Evolutionary conservation across 2,329 filamentous ascomycete genomes (phyloP).

Genomic region (Orbilia javanica): DNA sequence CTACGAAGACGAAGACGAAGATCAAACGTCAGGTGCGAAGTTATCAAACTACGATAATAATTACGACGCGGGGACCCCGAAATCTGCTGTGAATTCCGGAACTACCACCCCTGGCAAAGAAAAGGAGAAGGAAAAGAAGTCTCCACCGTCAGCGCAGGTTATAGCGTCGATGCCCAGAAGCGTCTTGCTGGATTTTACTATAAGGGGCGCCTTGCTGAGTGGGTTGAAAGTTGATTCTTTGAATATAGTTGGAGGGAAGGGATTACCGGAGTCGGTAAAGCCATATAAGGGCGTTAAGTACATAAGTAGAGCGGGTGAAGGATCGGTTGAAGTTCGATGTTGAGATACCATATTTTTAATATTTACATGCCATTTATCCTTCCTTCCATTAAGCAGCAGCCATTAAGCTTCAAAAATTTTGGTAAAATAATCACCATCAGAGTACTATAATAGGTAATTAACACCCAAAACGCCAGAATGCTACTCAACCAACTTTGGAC

Average conservation of each 20-base stretch:
- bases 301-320: slow-evolving; percentile 71
- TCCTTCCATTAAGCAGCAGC: neutral
- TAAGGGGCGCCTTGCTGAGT: slow-evolving; percentile 77
- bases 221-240: slow-evolving; percentile 78
- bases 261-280: slow-evolving; percentile 86
- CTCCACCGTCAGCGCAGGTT: slow-evolving; percentile 72
- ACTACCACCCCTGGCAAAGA: slow-evolving; percentile 62
- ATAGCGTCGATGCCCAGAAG: slow-evolving; percentile 84
- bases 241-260: slow-evolving; percentile 79
- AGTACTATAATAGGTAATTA: neutral
- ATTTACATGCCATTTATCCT: slow-evolving; percentile 19
- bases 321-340: slow-evolving; percentile 67
- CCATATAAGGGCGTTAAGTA: slow-evolving; percentile 99
- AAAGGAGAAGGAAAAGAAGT: slow-evolving; percentile 63
- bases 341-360: slow-evolving; percentile 60
- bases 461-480: slow-evolving; percentile 30
- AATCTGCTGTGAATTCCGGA: slow-evolving; percentile 34
- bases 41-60: slow-evolving; percentile 59
- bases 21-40: slow-evolving; percentile 68
- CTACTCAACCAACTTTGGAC: neutral
- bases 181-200: slow-evolving; percentile 78
- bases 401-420: neutral
- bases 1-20: slow-evolving; percentile 64
- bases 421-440: neutral
- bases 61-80: slow-evolving; percentile 35